phyloP scores from a whole-genome alignment of 164 flowering plant species.

The Cinnamomum micranthum region DNA sequence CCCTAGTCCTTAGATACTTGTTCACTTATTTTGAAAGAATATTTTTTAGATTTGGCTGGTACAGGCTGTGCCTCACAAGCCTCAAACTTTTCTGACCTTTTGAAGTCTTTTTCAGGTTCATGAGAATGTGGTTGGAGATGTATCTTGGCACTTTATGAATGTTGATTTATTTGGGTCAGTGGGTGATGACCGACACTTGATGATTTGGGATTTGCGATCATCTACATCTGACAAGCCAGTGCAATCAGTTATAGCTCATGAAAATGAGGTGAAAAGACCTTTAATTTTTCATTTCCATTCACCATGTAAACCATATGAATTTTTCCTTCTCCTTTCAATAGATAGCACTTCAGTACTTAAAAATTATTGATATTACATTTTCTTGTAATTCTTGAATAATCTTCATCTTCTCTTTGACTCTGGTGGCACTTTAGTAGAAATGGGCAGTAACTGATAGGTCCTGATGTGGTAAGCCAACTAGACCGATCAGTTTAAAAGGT shows the following conservation, averaged over 20 bases:
- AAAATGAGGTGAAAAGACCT: slow-evolving; percentile 57
- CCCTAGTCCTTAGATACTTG: too few relatives aligned
- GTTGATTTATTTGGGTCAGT: slow-evolving; percentile 90
- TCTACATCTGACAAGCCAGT: slow-evolving; percentile 40
- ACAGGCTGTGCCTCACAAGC: neutral
- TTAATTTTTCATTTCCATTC: neutral
- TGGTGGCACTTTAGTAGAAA: too few relatives aligned
- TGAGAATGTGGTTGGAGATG: slow-evolving; percentile 77
- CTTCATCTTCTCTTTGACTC: too few relatives aligned
- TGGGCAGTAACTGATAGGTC: too few relatives aligned
- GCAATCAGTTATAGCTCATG: slow-evolving; percentile 62
- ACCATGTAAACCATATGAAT: neutral
- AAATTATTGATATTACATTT: too few relatives aligned
- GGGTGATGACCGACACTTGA: slow-evolving; percentile 73
- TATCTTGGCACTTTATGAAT: slow-evolving; percentile 79
- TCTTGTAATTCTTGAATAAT: too few relatives aligned
- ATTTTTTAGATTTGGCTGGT: neutral
- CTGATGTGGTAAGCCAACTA: too few relatives aligned
- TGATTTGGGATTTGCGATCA: slow-evolving; percentile 85
- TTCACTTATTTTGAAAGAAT: too few relatives aligned
- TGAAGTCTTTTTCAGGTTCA: slow-evolving; percentile 48
- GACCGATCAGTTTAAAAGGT: too few relatives aligned
- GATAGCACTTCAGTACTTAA: too few relatives aligned
- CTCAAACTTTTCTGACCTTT: neutral
- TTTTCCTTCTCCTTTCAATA: neutral